A percentile compares a stretch with the other conserved stretches of the same genome.
Conservation (phyloP, 768 basidiomycete genomes). For the Tricholoma sp. region DNA sequence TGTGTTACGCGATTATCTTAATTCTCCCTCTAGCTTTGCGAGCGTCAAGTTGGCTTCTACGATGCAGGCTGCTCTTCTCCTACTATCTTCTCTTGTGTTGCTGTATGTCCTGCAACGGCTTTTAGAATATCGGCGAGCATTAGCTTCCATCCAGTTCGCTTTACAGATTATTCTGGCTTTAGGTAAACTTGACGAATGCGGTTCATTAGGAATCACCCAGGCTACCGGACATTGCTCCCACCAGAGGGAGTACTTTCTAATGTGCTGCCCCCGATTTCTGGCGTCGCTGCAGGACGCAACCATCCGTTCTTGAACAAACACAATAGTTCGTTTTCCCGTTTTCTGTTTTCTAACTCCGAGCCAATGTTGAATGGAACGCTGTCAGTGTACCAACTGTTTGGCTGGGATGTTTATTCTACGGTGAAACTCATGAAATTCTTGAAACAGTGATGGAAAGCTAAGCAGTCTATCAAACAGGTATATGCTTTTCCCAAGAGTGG, state of each 20-base stretch:
- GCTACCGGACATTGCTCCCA: slow-evolving; percentile 24
- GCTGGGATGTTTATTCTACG: slow-evolving; percentile 29
- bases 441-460: neutral
- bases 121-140: slow-evolving; percentile 18
- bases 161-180: neutral
- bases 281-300: slow-evolving; percentile 27
- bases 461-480: slow-evolving; percentile 15
- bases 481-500: slow-evolving; percentile 18
- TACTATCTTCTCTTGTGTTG: slow-evolving; percentile 12
- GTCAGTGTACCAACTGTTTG: neutral
- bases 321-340: slow-evolving; percentile 17
- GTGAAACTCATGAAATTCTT: slow-evolving; percentile 15
- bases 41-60: neutral
- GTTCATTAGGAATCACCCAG: slow-evolving; percentile 26
- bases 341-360: neutral
- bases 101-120: slow-evolving; percentile 17
- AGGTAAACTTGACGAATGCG: neutral
- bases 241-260: slow-evolving; percentile 18
- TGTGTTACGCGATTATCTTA: no score
- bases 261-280: slow-evolving; percentile 22
- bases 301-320: slow-evolving; percentile 25
- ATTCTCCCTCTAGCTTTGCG: no score
- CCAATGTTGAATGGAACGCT: neutral
- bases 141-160: slow-evolving; percentile 24
- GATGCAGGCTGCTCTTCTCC: slow-evolving; percentile 6